Base-by-base conservation (phyloP, 2,329 filamentous ascomycete species). In the Paraphaeosphaeria sporulosa region DNA sequence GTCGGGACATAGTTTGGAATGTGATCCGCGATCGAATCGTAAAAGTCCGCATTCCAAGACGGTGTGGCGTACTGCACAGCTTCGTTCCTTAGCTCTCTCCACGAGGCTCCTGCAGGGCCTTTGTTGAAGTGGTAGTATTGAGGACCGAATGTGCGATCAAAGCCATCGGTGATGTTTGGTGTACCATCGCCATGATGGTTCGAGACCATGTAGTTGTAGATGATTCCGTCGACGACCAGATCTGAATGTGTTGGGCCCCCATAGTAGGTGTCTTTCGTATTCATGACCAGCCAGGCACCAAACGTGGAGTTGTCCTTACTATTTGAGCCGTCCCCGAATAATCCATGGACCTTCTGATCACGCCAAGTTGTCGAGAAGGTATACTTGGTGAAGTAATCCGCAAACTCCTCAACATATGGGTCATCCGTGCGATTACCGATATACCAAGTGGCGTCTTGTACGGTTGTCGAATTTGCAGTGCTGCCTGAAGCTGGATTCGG, bases 351-450 rank as follows among this genome's bases (percentile, higher is more conserved):
- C 38, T 81, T 79, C 58, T 88, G 85, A 48, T 87, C 81, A 51
- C 86, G 79, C 85, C 86, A 89, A 1, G 80, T 80, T 59, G 86
- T 85, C 4, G 82, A 80, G 60, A 89, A 89, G 0, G 84, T 89
- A 66, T 89, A 89, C 70, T 90, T 90, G 21, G 87, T 89, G 67
- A 89, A 90, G 72, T 88, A 89, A 46, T 88, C 84, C 1, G 85
- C 80, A 58, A 85, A 82, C 50, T 86, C 76, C 38, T 82, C 72
- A 0, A 87, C 84, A 66, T 89, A 89, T 0, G 83, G 78, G 67
- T 87, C 85, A 17, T 83, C 68, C 0, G 83, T 82, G 0, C 82
- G 83, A 50, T 84, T 84, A 25, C 47, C 47, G 17, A 89, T 71
- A 49, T 86, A 84, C 85, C 86, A 89, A 0, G 87, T 88, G 3